Conservation (phyloP, 495 filamentous ascomycete genomes). For the Penicillium desertorum region DNA sequence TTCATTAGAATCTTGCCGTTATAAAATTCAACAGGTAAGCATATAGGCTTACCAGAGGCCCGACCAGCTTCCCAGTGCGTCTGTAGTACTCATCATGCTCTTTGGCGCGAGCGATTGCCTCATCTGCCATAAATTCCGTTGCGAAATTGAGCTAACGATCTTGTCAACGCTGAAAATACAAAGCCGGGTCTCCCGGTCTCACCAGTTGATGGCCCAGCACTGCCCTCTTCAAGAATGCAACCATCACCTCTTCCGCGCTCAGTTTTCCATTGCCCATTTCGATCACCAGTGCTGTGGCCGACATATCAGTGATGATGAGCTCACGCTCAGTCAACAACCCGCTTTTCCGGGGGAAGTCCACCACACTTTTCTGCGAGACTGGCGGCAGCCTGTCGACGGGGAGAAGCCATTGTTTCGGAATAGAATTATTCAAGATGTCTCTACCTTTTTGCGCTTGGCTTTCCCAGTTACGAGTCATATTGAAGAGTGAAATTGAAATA, state of each 20-base stretch:
- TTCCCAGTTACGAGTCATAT: constrained; percentile 37
- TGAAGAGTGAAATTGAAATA: background rate
- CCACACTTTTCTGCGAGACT: constrained; percentile 36
- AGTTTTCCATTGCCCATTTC: constrained; percentile 49
- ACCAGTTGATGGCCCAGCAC: constrained; percentile 61
- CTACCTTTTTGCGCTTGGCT: constrained; percentile 34
- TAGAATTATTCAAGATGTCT: constrained; percentile 36
- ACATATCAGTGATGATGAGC: constrained; percentile 57
- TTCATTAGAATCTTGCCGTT: background rate
- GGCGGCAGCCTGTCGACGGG: constrained; percentile 32
- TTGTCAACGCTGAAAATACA: background rate
- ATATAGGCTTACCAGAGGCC: constrained; percentile 34
- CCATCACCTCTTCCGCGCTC: constrained; percentile 56
- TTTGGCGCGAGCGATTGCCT: constrained; percentile 58
- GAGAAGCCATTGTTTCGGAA: constrained; percentile 44
- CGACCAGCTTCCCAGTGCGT: constrained; percentile 38
- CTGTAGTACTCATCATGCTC: constrained; percentile 54
- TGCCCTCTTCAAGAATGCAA: constrained; percentile 61
- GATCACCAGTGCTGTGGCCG: constrained; percentile 51
- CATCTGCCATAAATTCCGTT: constrained; percentile 64
- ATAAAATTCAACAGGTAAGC: background rate
- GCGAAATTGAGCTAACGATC: constrained; percentile 55
- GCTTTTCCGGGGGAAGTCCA: constrained; percentile 43
- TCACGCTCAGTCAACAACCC: constrained; percentile 54
- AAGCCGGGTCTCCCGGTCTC: background rate